These are phyloP conservation scores for Amaranthus cruentus DNA, from an alignment of 148 eudicot genomes.

Conservation along the genomic window DNA sequence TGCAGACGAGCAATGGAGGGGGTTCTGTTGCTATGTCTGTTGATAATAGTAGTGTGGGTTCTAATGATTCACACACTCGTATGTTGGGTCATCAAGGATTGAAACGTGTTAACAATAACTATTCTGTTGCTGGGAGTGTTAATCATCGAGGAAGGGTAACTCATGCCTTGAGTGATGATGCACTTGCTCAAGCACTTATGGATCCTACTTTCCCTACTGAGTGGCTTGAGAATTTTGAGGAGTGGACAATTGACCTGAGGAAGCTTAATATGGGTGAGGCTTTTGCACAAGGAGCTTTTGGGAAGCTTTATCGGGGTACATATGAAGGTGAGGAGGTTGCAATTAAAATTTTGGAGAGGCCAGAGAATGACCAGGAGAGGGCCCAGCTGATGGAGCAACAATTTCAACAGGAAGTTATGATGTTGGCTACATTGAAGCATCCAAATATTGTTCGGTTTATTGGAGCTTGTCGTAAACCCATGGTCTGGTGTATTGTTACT, in stretches of 20 bases:
- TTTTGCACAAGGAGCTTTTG: constrained; percentile 97
- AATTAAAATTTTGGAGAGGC: constrained; percentile 93
- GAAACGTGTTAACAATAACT: constrained; percentile 59
- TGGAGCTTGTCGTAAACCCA: constrained; percentile 92
- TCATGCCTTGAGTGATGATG: constrained; percentile 86
- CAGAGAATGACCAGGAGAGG: constrained; percentile 80
- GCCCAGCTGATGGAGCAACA: constrained; percentile 96
- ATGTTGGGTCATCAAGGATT: constrained; percentile 75
- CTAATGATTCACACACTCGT: constrained; percentile 86
- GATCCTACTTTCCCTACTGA: constrained; percentile 63
- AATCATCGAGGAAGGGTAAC: constrained; percentile 69
- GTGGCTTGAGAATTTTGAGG: constrained; percentile 83
- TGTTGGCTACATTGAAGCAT: constrained; percentile 90
- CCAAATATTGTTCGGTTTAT: constrained; percentile 91
- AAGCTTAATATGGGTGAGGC: constrained; percentile 87
- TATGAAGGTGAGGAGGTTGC: constrained; percentile 95
- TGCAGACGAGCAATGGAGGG: constrained; percentile 83
- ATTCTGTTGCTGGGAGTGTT: constrained; percentile 61
- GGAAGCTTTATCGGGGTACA: constrained; percentile 91
- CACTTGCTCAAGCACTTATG: constrained; percentile 85
- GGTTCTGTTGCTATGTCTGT: constrained; percentile 95
- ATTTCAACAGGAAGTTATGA: constrained; percentile 98
- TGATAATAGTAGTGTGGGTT: constrained; percentile 91
- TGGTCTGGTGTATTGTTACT: constrained; percentile 99
- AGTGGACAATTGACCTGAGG: constrained; percentile 93